Base-by-base conservation (phyloP, 352 stramenopile genomes). In the Phytophthora idaei region DNA sequence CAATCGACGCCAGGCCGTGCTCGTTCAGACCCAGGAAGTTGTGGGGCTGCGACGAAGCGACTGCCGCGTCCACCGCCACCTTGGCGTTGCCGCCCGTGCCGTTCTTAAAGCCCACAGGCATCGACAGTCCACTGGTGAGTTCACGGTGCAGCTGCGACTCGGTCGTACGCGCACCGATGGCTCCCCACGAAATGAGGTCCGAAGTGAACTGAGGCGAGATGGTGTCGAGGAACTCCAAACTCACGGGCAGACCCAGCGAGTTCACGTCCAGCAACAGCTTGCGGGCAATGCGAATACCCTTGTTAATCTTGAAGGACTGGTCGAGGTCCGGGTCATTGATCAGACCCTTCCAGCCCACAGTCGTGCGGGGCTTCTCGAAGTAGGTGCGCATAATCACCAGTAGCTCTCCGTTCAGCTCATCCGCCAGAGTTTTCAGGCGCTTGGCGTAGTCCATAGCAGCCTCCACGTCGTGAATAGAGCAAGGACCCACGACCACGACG, bases 271-370 rank as follows among this genome's bases (percentile, higher is more conserved):
- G 78, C 52, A 96, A 64, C 44, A 96, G 73, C 77, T 96, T 91
- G 58, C 88, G 85, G 21, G 86, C 86, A 29, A 94, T 76, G 56
- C 87, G 81, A 50, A 96, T 84, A 45, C 88, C 88, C 74, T 96
- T 94, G 76, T 96, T 96, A 67, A 96, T 96, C 52, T 94, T 92
- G 67, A 91, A 96, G 14, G 82, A 90, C 55, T 90, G 82, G 66
- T 92, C 64, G 8, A 95, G 77, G 51, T 95, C 85, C 36, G 87
- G 87, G 71, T 95, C 87, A 66, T 95, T 95, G 65, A 95, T 95
- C 36, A 95, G 70, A 6, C 87, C 87, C 64, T 95, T 95, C 87
- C 87, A 95, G 27, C 87, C 87, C 32, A 95, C 76, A 0, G 87
- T 95, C 21, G 87, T 95, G 55, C 87, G 85, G 27, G 87, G 87